Evolutionary conservation across 2,329 filamentous ascomycete genomes (phyloP).

Genomic region (Aspergillus sp.): DNA sequence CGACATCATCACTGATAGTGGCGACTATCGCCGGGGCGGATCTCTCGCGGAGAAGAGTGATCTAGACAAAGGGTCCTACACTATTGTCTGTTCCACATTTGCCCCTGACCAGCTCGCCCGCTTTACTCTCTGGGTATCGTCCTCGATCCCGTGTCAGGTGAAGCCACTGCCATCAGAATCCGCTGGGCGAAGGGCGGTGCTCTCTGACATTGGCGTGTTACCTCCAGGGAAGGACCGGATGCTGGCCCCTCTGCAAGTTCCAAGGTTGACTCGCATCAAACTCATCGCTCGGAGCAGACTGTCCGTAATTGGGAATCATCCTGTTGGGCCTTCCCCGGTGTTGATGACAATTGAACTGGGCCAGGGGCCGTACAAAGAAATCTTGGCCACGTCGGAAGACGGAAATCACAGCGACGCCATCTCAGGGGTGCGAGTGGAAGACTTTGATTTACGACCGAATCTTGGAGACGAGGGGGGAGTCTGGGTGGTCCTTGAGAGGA

Average conservation of each 20-base stretch:
- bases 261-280: conserved; percentile 61
- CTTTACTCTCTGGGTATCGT: conserved; percentile 74
- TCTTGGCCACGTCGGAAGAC: conserved; percentile 67
- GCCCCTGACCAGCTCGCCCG: conserved; percentile 72
- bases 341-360: conserved; percentile 72
- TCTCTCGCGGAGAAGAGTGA: conserved; percentile 63
- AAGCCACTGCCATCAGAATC: conserved; percentile 67
- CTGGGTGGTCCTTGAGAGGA: conserved; percentile 79
- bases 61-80: conserved; percentile 74
- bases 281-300: conserved; percentile 53
- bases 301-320: conserved; percentile 37
- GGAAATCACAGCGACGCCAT: conserved; percentile 71
- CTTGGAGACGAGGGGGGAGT: conserved; percentile 57
- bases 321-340: conserved; percentile 52
- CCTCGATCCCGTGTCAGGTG: conserved; percentile 55
- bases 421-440: conserved; percentile 65
- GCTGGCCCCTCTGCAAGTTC: conserved; percentile 50
- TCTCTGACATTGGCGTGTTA: conserved; percentile 48
- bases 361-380: conserved; percentile 64
- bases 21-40: conserved; percentile 82
- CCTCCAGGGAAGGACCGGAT: conserved; percentile 54
- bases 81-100: conserved; percentile 86
- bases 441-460: conserved; percentile 73
- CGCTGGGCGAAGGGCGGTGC: conserved; percentile 68
- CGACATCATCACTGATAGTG: conserved; percentile 78